These are phyloP conservation scores for Suillus lakei DNA, from an alignment of 768 basidiomycete genomes.

Conservation along the genomic window DNA sequence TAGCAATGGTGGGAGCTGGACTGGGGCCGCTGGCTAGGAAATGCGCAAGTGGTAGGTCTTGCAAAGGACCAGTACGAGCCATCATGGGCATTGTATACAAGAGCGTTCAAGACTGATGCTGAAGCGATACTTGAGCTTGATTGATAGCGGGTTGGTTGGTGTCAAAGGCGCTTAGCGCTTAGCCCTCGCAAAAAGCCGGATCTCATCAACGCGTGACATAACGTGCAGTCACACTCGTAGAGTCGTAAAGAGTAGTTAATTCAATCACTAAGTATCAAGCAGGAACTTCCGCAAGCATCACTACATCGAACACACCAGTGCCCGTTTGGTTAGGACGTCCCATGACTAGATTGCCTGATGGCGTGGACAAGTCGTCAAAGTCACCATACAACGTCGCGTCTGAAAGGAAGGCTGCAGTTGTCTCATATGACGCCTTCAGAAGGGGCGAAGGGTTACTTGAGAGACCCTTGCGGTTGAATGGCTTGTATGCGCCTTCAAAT, in stretches of 20 bases:
- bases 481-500: conserved; percentile 96
- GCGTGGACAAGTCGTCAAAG: conserved; percentile 89
- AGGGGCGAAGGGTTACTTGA: conserved; percentile 93
- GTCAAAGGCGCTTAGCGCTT: conserved; percentile 9
- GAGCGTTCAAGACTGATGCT: conserved; percentile 11
- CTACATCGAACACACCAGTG: conserved; percentile 93
- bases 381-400: conserved; percentile 95
- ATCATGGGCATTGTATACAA: conserved; percentile 26
- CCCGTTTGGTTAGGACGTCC: conserved; percentile 89
- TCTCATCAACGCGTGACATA: conserved; percentile 22
- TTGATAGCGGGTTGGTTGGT: conserved; percentile 13
- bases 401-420: conserved; percentile 90
- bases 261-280: conserved; percentile 15
- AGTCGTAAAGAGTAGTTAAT: background rate
- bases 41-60: conserved; percentile 61
- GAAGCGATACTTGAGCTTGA: conserved; percentile 9
- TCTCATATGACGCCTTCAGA: conserved; percentile 97
- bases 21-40: conserved; percentile 48
- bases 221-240: conserved; percentile 13
- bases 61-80: conserved; percentile 52
- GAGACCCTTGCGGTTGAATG: conserved; percentile 96
- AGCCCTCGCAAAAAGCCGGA: background rate
- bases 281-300: conserved; percentile 52
- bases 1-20: conserved; percentile 31
- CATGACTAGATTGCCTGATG: conserved; percentile 90